Evolutionary conservation across 2,329 filamentous ascomycete genomes (phyloP).

Genomic region (Aureobasidium mangrovei): DNA sequence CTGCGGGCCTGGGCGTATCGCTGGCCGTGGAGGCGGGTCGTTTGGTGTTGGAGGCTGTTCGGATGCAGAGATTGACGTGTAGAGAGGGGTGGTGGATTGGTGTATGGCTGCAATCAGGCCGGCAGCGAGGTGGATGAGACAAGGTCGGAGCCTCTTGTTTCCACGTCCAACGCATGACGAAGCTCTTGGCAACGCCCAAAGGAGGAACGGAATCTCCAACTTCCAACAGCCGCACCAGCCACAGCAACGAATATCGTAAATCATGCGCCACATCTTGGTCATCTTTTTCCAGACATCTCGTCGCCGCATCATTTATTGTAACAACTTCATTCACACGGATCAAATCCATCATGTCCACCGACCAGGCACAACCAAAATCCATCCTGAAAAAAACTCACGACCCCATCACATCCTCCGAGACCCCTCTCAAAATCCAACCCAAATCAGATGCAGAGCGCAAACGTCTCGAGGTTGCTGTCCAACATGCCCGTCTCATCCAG

Average conservation of each 20-base stretch:
- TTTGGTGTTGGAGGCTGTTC: not conserved
- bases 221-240: no score
- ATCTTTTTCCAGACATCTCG: no score
- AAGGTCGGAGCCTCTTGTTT: not conserved
- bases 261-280: no score
- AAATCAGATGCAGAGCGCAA: constrained; percentile 27
- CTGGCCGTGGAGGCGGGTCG: not conserved
- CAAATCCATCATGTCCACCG: not conserved
- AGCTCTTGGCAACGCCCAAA: not conserved
- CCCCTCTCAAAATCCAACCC: constrained; percentile 7
- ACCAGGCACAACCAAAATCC: constrained; percentile 34
- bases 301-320: no score
- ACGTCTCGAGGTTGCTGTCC: constrained; percentile 59
- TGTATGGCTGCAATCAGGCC: not conserved
- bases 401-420: constrained; percentile 15
- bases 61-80: not conserved
- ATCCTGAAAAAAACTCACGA: constrained; percentile 35
- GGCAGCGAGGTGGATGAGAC: no score
- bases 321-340: no score
- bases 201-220: not conserved
- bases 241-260: no score
- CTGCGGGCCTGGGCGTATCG: not conserved
- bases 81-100: not conserved
- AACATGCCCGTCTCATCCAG: constrained; percentile 76
- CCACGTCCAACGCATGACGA: not conserved